Base-by-base conservation (phyloP, 2,329 filamentous ascomycete species). In the Gaeumannomyces sp. region DNA sequence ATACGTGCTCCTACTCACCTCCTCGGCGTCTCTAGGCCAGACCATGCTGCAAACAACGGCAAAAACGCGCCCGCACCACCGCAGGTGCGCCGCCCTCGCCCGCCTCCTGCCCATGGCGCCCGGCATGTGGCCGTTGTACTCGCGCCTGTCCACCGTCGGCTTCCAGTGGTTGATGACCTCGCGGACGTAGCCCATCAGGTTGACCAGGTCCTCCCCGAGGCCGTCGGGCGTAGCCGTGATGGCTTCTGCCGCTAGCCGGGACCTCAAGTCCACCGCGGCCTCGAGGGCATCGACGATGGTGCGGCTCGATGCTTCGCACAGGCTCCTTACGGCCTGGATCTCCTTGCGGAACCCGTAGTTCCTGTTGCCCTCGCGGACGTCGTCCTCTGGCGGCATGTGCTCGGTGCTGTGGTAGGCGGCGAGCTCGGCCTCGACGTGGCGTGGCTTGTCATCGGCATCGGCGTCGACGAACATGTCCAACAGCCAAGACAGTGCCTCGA, bases 21-120 rank as follows among this genome's bases (percentile, higher is more conserved):
- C 61, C 14, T 33, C 38, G 19, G 29, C 38, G 13, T 57, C 61
- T 2, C 53, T 53, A 2, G 61, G 61, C 61, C 61, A 62, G 16
- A 31, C 53, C 45, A 62, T 27, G 28, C 27, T 62, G 45, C 61
- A 62, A 19, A 62, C 19, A 10, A 19, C 53, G 38, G 53, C 29
- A 19, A 62, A 29, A 14, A 62, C 57, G 25, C 53, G 61, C 16
- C 61, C 61, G 45, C 61, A 62, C 28, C 53, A 62, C 61, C 33
- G 27, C 38, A 62, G 22, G 25, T 62, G 61, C 14, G 61, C 38
- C 19, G 61, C 61, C 50, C 61, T 27, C 7, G 61, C 61, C 45
- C 50, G 38, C 61, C 27, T 25, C 7, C 61, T 29, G 16, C 25
- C 25, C 22, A 62, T 28, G 25, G 50, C 38, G 2, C 38, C 38